Conservation (phyloP, 75 land plant genomes). For the Pseudotsuga menziesii region DNA sequence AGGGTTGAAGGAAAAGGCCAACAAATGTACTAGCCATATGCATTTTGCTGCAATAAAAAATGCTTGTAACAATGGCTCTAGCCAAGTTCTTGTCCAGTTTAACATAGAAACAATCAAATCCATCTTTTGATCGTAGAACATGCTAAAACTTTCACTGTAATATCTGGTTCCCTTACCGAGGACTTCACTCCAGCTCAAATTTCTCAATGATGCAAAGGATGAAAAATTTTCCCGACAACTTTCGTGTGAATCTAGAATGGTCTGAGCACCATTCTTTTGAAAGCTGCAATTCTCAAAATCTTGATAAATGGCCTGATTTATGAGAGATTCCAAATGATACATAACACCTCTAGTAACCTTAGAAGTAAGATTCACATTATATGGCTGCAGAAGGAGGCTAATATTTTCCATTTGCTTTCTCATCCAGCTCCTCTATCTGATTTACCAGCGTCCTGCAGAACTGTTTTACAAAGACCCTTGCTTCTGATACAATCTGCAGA, state of each 20-base stretch:
- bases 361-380: slow-evolving; percentile 40
- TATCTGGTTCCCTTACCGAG: slow-evolving; percentile 62
- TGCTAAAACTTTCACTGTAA: slow-evolving; percentile 74
- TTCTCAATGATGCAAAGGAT: slow-evolving; percentile 51
- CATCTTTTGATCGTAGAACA: slow-evolving; percentile 82
- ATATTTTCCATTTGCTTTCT: slow-evolving; percentile 42
- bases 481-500: slow-evolving; percentile 70
- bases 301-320: slow-evolving; percentile 69
- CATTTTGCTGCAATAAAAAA: slow-evolving; percentile 83
- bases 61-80: slow-evolving; percentile 58
- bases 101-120: slow-evolving; percentile 45
- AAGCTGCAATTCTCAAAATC: slow-evolving; percentile 85
- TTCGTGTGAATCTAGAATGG: slow-evolving; percentile 52
- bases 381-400: slow-evolving; percentile 51
- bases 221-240: slow-evolving; percentile 49
- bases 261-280: slow-evolving; percentile 61
- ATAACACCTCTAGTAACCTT: slow-evolving; percentile 37
- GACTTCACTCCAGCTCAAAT: slow-evolving; percentile 80
- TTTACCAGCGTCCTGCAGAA: slow-evolving; percentile 57
- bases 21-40: slow-evolving; percentile 82
- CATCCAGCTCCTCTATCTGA: slow-evolving; percentile 58
- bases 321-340: slow-evolving; percentile 76
- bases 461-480: slow-evolving; percentile 67
- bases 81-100: slow-evolving; percentile 67
- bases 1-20: slow-evolving; percentile 78